Conservation (phyloP, 164 flowering plant genomes). For the Tinospora cordifolia region DNA sequence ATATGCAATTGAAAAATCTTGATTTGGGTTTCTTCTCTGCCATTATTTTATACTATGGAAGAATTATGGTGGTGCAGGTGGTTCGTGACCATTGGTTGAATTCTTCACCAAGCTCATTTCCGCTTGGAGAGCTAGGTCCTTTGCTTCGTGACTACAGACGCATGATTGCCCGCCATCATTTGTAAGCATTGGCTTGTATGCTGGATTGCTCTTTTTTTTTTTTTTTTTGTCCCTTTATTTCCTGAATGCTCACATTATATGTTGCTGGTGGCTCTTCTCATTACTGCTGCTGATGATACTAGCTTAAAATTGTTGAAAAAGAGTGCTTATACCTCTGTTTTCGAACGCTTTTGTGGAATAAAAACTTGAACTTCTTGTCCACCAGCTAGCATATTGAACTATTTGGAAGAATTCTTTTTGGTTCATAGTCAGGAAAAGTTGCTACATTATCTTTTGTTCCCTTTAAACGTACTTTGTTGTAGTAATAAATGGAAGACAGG, state of each 20-base stretch:
- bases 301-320: background rate
- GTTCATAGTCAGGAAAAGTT: no score
- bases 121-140: slow-evolving; percentile 72
- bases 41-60: slow-evolving; percentile 11
- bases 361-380: background rate
- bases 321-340: background rate
- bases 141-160: slow-evolving; percentile 92
- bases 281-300: background rate
- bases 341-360: background rate
- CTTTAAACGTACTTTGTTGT: no score
- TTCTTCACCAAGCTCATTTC: slow-evolving; percentile 44
- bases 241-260: background rate
- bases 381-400: background rate
- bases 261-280: background rate
- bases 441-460: no score
- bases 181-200: slow-evolving; percentile 42
- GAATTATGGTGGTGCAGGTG: slow-evolving; percentile 34
- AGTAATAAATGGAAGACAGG: no score
- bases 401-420: background rate
- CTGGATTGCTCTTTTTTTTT: background rate
- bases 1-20: slow-evolving; percentile 3
- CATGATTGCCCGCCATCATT: slow-evolving; percentile 36
- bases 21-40: slow-evolving; percentile 3
- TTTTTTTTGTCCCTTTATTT: no score
- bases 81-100: slow-evolving; percentile 79